Evolutionary conservation across 2,329 filamentous ascomycete species (phyloP).

Genomic region (Taxawa tesnikishii): DNA sequence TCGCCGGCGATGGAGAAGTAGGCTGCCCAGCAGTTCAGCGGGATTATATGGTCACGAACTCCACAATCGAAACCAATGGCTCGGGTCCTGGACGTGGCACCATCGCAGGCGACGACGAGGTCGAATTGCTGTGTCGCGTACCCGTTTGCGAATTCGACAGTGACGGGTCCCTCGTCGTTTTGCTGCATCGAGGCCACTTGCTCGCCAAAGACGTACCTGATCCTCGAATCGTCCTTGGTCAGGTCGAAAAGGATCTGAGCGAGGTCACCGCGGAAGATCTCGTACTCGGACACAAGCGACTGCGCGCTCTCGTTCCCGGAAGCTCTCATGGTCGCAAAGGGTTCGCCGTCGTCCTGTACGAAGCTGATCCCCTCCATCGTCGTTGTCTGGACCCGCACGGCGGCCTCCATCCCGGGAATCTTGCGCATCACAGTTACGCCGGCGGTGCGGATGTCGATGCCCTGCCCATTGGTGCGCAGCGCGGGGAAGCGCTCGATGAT

Average conservation of each 20-base stretch:
- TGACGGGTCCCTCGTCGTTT: slow-evolving; percentile 20
- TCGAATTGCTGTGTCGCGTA: slow-evolving; percentile 27
- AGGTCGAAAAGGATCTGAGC: slow-evolving; percentile 20
- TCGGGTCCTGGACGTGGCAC: slow-evolving; percentile 34
- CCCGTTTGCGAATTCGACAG: slow-evolving; percentile 29
- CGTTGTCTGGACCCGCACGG: slow-evolving; percentile 14
- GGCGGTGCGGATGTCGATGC: slow-evolving; percentile 21
- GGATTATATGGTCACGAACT: slow-evolving; percentile 24
- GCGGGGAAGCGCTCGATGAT: slow-evolving; percentile 23
- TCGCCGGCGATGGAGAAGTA: slow-evolving; percentile 30
- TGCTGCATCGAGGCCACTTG: slow-evolving; percentile 25
- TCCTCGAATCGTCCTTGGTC: slow-evolving; percentile 23
- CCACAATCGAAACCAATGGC: slow-evolving; percentile 30
- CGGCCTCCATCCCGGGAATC: slow-evolving; percentile 19
- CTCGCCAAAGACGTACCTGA: slow-evolving; percentile 28
- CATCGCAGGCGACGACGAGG: slow-evolving; percentile 38
- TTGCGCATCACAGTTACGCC: slow-evolving; percentile 23
- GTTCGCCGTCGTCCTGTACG: slow-evolving; percentile 14
- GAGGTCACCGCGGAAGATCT: slow-evolving; percentile 24
- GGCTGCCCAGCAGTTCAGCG: slow-evolving; percentile 27
- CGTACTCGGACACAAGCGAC: slow-evolving; percentile 23
- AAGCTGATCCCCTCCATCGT: slow-evolving; percentile 19
- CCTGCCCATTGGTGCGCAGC: slow-evolving; percentile 19
- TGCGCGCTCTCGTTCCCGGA: slow-evolving; percentile 21
- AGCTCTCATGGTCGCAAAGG: slow-evolving; percentile 17